phyloP scores from a whole-genome alignment of 768 basidiomycete genomes.

The Gyrodon lividus region DNA sequence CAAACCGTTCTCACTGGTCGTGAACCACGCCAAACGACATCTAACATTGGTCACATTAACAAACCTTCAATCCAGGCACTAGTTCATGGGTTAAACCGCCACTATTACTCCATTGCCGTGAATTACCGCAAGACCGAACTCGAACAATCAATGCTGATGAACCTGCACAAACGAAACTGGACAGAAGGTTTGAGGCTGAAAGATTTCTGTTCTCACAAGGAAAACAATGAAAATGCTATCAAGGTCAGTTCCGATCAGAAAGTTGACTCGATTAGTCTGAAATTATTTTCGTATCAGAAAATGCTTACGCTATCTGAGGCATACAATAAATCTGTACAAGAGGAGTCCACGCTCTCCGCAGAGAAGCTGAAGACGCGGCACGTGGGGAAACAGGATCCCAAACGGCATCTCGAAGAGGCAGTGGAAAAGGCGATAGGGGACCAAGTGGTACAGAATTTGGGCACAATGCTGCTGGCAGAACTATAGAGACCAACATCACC shows the following conservation, averaged over 20 bases:
- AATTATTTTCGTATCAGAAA: slow-evolving; percentile 31
- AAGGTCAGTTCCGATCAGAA: slow-evolving; percentile 58
- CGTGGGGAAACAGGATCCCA: slow-evolving; percentile 97
- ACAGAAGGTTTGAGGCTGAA: slow-evolving; percentile 92
- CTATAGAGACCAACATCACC: slow-evolving; percentile 44
- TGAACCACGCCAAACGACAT: slow-evolving; percentile 95
- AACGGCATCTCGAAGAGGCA: slow-evolving; percentile 94
- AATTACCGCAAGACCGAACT: slow-evolving; percentile 98
- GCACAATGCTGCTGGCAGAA: slow-evolving; percentile 93
- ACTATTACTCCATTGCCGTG: slow-evolving; percentile 97
- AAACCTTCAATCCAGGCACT: slow-evolving; percentile 99
- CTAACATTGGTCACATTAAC: slow-evolving; percentile 97
- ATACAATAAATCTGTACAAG: slow-evolving; percentile 98
- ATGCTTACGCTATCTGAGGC: slow-evolving; percentile 92
- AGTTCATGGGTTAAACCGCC: slow-evolving; percentile 95
- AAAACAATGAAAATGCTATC: slow-evolving; percentile 88
- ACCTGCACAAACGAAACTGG: slow-evolving; percentile 98
- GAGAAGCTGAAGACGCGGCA: slow-evolving; percentile 97
- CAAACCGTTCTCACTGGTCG: slow-evolving; percentile 86
- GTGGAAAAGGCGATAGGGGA: slow-evolving; percentile 98
- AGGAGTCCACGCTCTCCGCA: slow-evolving; percentile 91
- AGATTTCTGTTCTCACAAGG: slow-evolving; percentile 88
- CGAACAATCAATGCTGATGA: slow-evolving; percentile 98
- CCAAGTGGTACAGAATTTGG: slow-evolving; percentile 93
- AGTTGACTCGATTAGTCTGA: slow-evolving; percentile 17